Conservation (phyloP, 2,329 filamentous ascomycete genomes). For the Penicillium sp. region DNA sequence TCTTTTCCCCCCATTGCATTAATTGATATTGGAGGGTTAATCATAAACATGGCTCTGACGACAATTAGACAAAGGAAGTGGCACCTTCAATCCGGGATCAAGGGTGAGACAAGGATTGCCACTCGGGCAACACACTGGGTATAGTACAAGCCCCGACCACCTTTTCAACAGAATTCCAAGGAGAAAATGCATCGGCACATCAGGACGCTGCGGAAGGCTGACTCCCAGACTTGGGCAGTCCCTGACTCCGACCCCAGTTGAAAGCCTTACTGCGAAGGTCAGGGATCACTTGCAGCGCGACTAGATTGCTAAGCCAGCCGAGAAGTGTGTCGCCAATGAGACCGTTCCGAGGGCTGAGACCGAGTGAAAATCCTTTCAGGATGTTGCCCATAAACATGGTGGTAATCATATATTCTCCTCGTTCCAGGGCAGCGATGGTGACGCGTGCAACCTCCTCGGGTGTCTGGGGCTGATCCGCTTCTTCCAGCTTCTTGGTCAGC, state of each 20-base stretch:
- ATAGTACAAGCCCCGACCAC: conserved; percentile 21
- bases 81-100: conserved; percentile 4
- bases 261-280: conserved; percentile 54
- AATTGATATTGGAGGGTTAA: conserved; percentile 4
- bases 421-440: conserved; percentile 69
- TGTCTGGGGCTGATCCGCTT: conserved; percentile 71
- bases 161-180: conserved; percentile 7
- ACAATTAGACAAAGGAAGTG: conserved; percentile 1
- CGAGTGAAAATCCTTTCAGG: conserved; percentile 58
- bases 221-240: conserved; percentile 26
- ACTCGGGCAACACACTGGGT: conserved; percentile 20
- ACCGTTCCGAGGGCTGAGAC: conserved; percentile 49
- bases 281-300: conserved; percentile 52
- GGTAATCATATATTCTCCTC: conserved; percentile 71
- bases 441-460: conserved; percentile 69
- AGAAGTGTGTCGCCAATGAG: conserved; percentile 50
- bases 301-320: conserved; percentile 48
- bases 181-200: neutral
- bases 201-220: conserved; percentile 3
- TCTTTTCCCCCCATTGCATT: neutral
- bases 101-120: conserved; percentile 5
- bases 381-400: conserved; percentile 65
- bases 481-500: conserved; percentile 72
- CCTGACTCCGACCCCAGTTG: conserved; percentile 53
- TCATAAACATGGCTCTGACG: conserved; percentile 2